phyloP scores from a whole-genome alignment of 2,329 filamentous ascomycete genomes.

The Cyphellophora attinorum region DNA sequence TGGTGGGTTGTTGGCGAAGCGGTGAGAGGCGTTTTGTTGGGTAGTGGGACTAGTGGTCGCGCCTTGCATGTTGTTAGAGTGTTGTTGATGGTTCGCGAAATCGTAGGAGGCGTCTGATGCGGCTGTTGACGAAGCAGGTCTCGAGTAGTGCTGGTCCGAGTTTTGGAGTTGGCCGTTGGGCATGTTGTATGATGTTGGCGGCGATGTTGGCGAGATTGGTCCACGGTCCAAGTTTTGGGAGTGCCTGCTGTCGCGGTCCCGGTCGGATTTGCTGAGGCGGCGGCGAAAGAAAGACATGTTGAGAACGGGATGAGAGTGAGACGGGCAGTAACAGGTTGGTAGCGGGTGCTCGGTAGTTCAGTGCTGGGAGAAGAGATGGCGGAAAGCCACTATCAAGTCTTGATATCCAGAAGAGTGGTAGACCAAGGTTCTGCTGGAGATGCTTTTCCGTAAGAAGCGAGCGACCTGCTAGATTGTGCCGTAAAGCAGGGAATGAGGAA shows the following conservation, averaged over 20 bases:
- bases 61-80: not conserved
- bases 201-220: not conserved
- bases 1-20: not conserved
- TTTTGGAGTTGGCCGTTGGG: not conserved
- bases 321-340: no score
- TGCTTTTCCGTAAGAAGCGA: no score
- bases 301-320: not conserved
- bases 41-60: no score
- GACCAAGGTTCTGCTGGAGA: no score
- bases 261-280: slow-evolving; percentile 1
- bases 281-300: slow-evolving; percentile 1
- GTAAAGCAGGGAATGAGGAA: no score
- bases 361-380: no score
- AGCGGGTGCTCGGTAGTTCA: no score
- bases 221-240: not conserved
- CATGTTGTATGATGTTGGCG: not conserved
- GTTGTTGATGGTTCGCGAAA: not conserved
- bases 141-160: not conserved
- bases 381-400: no score
- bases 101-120: not conserved
- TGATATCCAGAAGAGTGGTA: no score
- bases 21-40: not conserved
- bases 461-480: no score
- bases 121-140: not conserved
- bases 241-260: not conserved